Percentiles rank a stretch among this genome's conserved stretches.
Conservation (phyloP, 345 rosid species). For the Psidium guajava region DNA sequence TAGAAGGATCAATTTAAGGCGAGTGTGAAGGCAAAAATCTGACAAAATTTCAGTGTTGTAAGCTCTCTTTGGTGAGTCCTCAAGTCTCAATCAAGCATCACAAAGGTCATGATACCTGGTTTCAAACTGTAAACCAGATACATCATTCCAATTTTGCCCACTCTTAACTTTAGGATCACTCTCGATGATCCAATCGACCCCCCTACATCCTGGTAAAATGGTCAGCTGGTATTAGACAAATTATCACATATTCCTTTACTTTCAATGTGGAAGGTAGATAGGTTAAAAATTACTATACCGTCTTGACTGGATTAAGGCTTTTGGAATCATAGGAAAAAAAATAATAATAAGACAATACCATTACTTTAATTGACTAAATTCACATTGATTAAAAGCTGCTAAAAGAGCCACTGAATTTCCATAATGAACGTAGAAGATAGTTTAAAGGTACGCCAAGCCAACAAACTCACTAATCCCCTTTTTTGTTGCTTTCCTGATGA, state of each 20-base stretch:
- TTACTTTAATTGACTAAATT: not conserved
- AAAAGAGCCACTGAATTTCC: not conserved
- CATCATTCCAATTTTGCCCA: not conserved
- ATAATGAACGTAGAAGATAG: not conserved
- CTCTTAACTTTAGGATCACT: not conserved
- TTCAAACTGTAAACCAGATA: not conserved
- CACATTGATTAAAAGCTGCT: not conserved
- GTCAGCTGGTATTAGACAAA: not conserved
- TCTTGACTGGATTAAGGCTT: not conserved
- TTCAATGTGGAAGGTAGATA: not conserved
- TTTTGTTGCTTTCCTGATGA: not conserved
- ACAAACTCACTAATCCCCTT: not conserved
- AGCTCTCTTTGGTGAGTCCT: not conserved
- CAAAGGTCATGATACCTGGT: not conserved
- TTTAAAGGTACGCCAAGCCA: not conserved
- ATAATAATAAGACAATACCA: not conserved
- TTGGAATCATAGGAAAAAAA: not conserved
- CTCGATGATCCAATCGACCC: not conserved
- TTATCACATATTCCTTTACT: not conserved
- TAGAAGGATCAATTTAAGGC: not conserved
- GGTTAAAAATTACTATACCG: not conserved
- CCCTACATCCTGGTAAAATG: not conserved
- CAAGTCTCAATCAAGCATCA: not conserved
- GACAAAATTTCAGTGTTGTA: not conserved
- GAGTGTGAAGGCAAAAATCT: not conserved